Percentiles rank a stretch among this genome's conserved stretches.
Conservation (phyloP, 805 yeast species). For the Metschnikowia cerradonensis region DNA sequence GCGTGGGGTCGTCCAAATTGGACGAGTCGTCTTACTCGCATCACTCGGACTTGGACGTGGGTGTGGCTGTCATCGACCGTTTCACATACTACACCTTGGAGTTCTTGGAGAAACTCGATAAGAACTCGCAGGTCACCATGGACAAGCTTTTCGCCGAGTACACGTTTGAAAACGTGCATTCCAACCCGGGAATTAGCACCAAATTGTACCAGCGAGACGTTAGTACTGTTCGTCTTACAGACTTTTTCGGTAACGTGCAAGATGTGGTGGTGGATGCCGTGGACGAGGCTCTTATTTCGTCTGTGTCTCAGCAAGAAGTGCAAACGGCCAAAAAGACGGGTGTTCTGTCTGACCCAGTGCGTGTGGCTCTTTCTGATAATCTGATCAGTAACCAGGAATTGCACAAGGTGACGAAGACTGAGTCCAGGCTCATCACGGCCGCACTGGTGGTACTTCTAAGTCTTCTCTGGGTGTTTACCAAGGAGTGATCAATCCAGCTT, state of each 20-base stretch:
- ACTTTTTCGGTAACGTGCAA: constrained; percentile 91
- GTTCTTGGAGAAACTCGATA: constrained; percentile 76
- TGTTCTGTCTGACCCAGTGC: not conserved
- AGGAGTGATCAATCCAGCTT: constrained; percentile 3
- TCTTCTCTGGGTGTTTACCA: constrained; percentile 16
- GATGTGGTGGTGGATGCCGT: constrained; percentile 61
- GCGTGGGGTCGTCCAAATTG: constrained; percentile 85
- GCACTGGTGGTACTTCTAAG: constrained; percentile 17
- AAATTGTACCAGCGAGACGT: constrained; percentile 69
- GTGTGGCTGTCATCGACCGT: constrained; percentile 96
- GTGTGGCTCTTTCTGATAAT: constrained; percentile 6
- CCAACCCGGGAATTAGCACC: constrained; percentile 88
- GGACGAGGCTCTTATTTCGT: constrained; percentile 44
- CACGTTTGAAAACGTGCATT: constrained; percentile 80
- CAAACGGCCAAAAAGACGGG: not conserved
- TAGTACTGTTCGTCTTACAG: constrained; percentile 73
- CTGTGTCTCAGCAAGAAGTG: constrained; percentile 4
- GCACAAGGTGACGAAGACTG: constrained; percentile 15
- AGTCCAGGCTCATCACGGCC: constrained; percentile 13
- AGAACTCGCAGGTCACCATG: constrained; percentile 68
- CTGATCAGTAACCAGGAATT: constrained; percentile 9
- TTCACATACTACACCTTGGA: constrained; percentile 91
- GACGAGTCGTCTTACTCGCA: constrained; percentile 94
- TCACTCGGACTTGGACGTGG: constrained; percentile 91
- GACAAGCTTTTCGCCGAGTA: constrained; percentile 83